phyloP scores from a whole-genome alignment of 805 yeast species.

The Zygosaccharomyces bisporus region DNA sequence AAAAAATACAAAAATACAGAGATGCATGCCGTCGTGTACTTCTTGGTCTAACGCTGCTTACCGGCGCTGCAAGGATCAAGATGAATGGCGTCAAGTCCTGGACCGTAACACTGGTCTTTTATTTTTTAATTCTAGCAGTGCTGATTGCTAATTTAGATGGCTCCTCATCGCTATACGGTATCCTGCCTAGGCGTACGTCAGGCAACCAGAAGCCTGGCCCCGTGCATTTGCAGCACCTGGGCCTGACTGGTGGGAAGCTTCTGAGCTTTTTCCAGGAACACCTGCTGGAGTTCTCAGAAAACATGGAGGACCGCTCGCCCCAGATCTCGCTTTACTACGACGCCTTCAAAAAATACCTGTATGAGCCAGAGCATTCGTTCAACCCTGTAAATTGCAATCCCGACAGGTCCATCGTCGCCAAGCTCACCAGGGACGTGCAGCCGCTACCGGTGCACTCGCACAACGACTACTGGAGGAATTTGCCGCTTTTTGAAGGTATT shows the following conservation, averaged over 20 bases:
- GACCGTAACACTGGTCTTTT: constrained; percentile 12
- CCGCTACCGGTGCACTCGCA: constrained; percentile 52
- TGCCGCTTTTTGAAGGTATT: constrained; percentile 57
- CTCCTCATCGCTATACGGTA: constrained; percentile 8
- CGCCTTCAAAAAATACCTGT: constrained; percentile 14
- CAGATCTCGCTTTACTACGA: constrained; percentile 21
- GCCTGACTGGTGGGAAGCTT: constrained; percentile 18
- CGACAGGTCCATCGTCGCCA: constrained; percentile 18
- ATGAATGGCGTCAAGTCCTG: constrained; percentile 10
- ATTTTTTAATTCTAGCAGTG: constrained; percentile 9
- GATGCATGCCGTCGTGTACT: not conserved
- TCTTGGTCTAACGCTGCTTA: not conserved
- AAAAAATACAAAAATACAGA: not conserved
- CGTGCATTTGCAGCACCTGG: constrained; percentile 9
- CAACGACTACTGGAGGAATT: constrained; percentile 62
- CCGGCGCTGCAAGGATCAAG: not conserved
- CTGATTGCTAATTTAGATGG: constrained; percentile 10
- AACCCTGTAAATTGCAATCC: constrained; percentile 14
- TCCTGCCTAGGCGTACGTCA: constrained; percentile 7
- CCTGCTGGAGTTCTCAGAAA: constrained; percentile 6
- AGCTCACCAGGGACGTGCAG: constrained; percentile 26
- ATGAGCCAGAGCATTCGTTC: not conserved
- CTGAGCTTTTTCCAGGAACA: constrained; percentile 15
- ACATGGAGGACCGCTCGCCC: not conserved
- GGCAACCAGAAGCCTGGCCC: not conserved